Conservation (phyloP, 2,329 filamentous ascomycete species). For the Sphaerulina vaccinii region DNA sequence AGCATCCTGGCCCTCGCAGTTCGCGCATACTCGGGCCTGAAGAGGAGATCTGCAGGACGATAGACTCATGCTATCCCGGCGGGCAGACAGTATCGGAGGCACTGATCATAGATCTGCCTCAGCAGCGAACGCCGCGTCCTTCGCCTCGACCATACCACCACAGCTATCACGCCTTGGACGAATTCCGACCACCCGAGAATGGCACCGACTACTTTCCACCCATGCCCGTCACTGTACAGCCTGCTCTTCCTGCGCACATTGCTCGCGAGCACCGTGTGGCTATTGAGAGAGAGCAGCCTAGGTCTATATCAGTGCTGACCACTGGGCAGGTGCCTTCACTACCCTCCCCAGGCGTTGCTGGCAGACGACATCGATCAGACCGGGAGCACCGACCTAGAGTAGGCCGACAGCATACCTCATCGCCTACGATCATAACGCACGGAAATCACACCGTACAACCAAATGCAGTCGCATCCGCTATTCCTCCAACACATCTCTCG, state of each 20-base stretch:
- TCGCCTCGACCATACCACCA: conserved; percentile 63
- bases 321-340: conserved; percentile 78
- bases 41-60: conserved; percentile 72
- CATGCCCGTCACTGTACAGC: conserved; percentile 53
- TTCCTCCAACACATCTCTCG: conserved; percentile 43
- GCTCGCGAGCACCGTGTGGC: conserved; percentile 36
- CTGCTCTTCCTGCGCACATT: conserved; percentile 41
- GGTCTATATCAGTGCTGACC: conserved; percentile 76
- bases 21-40: conserved; percentile 80
- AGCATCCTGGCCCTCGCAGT: conserved; percentile 27
- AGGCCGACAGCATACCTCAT: conserved; percentile 73
- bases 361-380: conserved; percentile 29
- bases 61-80: conserved; percentile 81
- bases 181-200: conserved; percentile 64
- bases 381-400: conserved; percentile 55
- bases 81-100: conserved; percentile 88
- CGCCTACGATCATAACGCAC: conserved; percentile 66
- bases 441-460: conserved; percentile 13
- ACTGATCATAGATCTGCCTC: conserved; percentile 82
- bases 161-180: conserved; percentile 60
- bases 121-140: conserved; percentile 71
- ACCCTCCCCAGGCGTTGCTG: conserved; percentile 76
- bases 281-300: conserved; percentile 46
- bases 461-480: conserved; percentile 30
- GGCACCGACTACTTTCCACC: conserved; percentile 82